Conservation (phyloP, 768 basidiomycete genomes). For the Termitomyces sp. region DNA sequence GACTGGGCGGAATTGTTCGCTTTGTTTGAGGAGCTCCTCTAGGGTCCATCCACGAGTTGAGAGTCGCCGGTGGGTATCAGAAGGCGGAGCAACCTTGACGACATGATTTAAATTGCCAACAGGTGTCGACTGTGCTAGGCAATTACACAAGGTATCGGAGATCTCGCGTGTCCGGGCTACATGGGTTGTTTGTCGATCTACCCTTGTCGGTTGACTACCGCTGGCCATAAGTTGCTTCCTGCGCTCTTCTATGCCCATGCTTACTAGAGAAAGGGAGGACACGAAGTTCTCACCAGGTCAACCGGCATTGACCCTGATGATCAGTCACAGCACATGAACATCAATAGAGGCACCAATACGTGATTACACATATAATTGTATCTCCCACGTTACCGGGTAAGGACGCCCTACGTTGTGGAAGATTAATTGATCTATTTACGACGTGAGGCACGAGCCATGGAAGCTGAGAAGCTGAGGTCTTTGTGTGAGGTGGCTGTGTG, state of each 20-base stretch:
- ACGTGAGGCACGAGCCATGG: too few species aligned
- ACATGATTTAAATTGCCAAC: neutral
- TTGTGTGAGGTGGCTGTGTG: too few species aligned
- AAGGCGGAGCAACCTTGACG: neutral
- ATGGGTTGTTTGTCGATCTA: neutral
- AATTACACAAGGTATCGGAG: neutral
- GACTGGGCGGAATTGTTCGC: conserved; percentile 22
- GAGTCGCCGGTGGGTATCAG: neutral
- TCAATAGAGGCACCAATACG: neutral
- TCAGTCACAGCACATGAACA: neutral
- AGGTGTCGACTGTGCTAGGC: neutral
- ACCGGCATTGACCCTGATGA: neutral
- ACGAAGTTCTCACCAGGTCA: neutral
- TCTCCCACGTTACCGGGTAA: neutral
- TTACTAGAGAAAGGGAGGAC: neutral
- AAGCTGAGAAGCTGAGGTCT: too few species aligned
- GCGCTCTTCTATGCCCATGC: neutral
- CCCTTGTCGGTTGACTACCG: neutral
- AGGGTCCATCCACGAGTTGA: conserved; percentile 42
- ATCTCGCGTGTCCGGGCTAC: neutral
- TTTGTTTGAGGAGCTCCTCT: conserved; percentile 16
- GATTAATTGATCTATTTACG: too few species aligned
- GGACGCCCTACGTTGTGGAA: neutral
- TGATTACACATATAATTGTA: neutral
- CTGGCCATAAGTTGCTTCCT: neutral